phyloP scores from a whole-genome alignment of 495 filamentous ascomycete genomes.

The Penicillium coffeae region DNA sequence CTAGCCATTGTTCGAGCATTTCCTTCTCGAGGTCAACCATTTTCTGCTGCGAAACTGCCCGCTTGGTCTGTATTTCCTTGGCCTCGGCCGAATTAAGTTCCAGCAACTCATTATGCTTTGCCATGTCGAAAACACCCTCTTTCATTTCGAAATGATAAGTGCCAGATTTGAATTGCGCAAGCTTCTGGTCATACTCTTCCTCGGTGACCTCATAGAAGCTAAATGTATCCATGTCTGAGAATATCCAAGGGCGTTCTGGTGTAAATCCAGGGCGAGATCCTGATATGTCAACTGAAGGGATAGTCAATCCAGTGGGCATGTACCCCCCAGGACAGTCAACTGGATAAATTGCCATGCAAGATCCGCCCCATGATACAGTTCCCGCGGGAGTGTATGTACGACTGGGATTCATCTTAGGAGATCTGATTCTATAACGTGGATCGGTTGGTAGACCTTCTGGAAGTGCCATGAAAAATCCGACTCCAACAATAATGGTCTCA shows the following conservation, averaged over 20 bases:
- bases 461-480: constrained; percentile 56
- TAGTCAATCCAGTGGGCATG: constrained; percentile 51
- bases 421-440: constrained; percentile 49
- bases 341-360: constrained; percentile 9
- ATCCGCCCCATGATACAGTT: constrained; percentile 51
- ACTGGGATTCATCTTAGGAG: constrained; percentile 57
- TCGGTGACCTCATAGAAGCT: constrained; percentile 52
- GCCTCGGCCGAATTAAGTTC: constrained; percentile 39
- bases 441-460: constrained; percentile 54
- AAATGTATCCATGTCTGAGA: constrained; percentile 54
- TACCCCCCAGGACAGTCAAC: constrained; percentile 59
- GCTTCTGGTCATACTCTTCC: constrained; percentile 37
- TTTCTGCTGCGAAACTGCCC: constrained; percentile 43
- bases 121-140: constrained; percentile 50
- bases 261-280: constrained; percentile 47
- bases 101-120: constrained; percentile 46
- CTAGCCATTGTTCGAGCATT: constrained; percentile 40
- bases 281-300: constrained; percentile 53
- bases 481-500: constrained; percentile 44
- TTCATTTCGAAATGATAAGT: constrained; percentile 48
- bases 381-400: constrained; percentile 56
- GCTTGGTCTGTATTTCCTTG: constrained; percentile 32
- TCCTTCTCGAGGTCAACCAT: constrained; percentile 44
- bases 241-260: constrained; percentile 48
- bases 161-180: constrained; percentile 41